Percentiles rank a stretch among this genome's conserved stretches.
These are phyloP conservation scores for Dictyostelium discoideum DNA, from an alignment of 78 protist genomes.

Conservation along the genomic window dicty_2.7 NC_007089.4:3108501-3109000, in stretches of 20 bases:
- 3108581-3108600: slow-evolving; percentile 16
- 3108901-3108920: not conserved
- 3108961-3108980: slow-evolving; percentile 31
- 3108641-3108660: slow-evolving; percentile 52
- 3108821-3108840: not conserved
- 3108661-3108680: slow-evolving; percentile 11
- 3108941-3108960: slow-evolving; percentile 50
- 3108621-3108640: slow-evolving; percentile 20
- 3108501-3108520: slow-evolving; percentile 49
- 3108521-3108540: slow-evolving; percentile 8
- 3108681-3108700: slow-evolving; percentile 21
- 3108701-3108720: slow-evolving; percentile 15
- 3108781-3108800: slow-evolving; percentile 34
- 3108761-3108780: slow-evolving; percentile 45
- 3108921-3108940: not conserved
- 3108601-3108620: slow-evolving; percentile 19
- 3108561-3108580: slow-evolving; percentile 23
- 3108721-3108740: slow-evolving; percentile 43
- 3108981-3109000: slow-evolving; percentile 50
- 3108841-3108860: slow-evolving; percentile 62
- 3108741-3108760: slow-evolving; percentile 37
- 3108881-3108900: slow-evolving; percentile 65
- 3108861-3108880: slow-evolving; percentile 61
- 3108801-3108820: slow-evolving; percentile 52
- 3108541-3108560: slow-evolving; percentile 25